Evolutionary conservation across 208 protist genomes (phyloP), one percentile per base, ranked within the genome.

Genomic region (Wallacemonas sp.): DNA sequence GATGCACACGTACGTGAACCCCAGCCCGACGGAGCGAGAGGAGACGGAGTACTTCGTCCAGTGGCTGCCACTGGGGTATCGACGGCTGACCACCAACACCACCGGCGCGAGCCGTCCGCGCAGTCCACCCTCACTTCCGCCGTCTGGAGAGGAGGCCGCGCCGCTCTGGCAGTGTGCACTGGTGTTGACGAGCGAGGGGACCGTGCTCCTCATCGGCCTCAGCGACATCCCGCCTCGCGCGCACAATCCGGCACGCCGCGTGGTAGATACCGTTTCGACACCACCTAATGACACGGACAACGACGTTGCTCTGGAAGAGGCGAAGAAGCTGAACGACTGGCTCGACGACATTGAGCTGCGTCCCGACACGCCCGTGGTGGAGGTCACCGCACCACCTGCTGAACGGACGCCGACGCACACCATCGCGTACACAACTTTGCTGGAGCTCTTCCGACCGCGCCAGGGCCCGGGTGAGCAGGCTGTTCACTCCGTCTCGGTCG

Each of bases 31-130:
- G 16, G 8, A 7, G 11, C 44, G 44, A 50, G 44, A 25, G n/a
- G 22, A 12, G n/a, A 50, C 38, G 18, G 84, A 90, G 62, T 81
- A 74, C 49, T 74, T 84, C 49, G 54, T 80, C 11, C 71, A 71
- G 38, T 78, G 74, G 67, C 44, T 82, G 0, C 80, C 79, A 4
- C 72, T 90, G 14, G 84, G 84, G 14, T 67, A 74, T 3, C 70
- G 85, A 28, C 33, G 57, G 3, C 38, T 77, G 5, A 31, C 29
- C 3, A 44, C 79, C 3, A n/a, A 46, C 18, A 38, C 62, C 11
- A 69, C 75, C 55, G 14, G 31, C 28, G 42, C 32, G 48, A 77
- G 18, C 1, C 71, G 72, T 42, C 84, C 78, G 82, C 33, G 65
- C n/a, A 82, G 77, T 45, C n/a, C n/a, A n/a, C n/a, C n/a, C n/a